phyloP scores from a whole-genome alignment of 768 basidiomycete genomes.

The Leccinum rimulosum region DNA sequence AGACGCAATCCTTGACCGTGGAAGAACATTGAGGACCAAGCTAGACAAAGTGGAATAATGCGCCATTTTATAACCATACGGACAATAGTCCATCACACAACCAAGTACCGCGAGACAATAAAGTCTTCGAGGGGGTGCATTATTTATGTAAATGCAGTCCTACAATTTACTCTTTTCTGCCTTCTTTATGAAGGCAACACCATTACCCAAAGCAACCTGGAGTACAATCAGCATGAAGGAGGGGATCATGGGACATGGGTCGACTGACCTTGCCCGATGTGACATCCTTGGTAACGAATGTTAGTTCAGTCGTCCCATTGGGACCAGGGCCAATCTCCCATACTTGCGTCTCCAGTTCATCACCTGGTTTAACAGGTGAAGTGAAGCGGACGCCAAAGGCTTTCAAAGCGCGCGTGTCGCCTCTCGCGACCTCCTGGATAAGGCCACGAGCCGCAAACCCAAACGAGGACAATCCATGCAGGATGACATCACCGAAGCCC shows the following conservation, averaged over 20 bases:
- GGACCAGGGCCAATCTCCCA: constrained; percentile 76
- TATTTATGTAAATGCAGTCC: neutral
- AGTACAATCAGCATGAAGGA: neutral
- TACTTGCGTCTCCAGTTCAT: constrained; percentile 70
- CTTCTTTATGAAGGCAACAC: constrained; percentile 63
- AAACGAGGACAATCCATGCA: constrained; percentile 81
- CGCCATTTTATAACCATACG: neutral
- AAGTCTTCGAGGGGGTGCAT: neutral
- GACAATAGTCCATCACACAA: neutral
- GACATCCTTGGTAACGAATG: constrained; percentile 61
- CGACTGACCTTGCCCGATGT: constrained; percentile 53
- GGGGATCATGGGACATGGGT: neutral
- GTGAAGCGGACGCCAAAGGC: constrained; percentile 78
- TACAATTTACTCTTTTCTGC: constrained; percentile 43
- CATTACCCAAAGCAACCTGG: constrained; percentile 55
- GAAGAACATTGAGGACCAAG: constrained; percentile 46
- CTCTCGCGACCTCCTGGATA: constrained; percentile 58
- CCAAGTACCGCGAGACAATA: neutral
- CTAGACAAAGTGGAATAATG: constrained; percentile 7
- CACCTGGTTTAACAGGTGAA: constrained; percentile 79
- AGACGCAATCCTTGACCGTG: constrained; percentile 60
- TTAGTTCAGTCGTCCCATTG: constrained; percentile 53
- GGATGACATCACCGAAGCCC: constrained; percentile 82
- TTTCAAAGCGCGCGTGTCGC: constrained; percentile 59
- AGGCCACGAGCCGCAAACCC: constrained; percentile 81